These are phyloP conservation scores for Pelargonium hybrid DNA, from an alignment of 441 rosid genomes.

Conservation along the genomic window DNA sequence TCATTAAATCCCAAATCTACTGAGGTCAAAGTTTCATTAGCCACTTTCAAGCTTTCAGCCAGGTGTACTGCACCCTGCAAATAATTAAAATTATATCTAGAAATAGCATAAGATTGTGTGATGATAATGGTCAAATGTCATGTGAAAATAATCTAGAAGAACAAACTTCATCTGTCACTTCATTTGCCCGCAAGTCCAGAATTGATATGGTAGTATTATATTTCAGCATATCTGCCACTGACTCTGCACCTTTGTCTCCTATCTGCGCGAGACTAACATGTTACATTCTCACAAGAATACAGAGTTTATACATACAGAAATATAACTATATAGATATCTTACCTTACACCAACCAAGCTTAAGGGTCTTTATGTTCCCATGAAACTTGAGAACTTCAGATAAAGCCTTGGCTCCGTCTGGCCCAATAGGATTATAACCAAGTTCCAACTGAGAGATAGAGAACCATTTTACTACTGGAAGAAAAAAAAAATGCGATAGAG, in stretches of 20 bases:
- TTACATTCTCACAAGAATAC: neutral
- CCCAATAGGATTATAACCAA: slow-evolving; percentile 90
- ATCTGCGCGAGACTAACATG: slow-evolving; percentile 42
- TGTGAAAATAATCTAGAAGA: slow-evolving; percentile 10
- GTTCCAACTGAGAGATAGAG: slow-evolving; percentile 47
- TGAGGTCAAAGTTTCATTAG: slow-evolving; percentile 75
- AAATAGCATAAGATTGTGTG: neutral
- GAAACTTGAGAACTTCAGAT: slow-evolving; percentile 83
- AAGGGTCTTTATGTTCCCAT: slow-evolving; percentile 65
- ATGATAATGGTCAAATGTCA: neutral
- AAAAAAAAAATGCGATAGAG: neutral
- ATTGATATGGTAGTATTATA: slow-evolving; percentile 69
- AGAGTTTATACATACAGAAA: neutral
- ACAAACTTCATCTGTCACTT: slow-evolving; percentile 75
- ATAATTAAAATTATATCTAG: slow-evolving; percentile 1
- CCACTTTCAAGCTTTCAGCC: slow-evolving; percentile 92
- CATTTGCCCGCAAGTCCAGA: slow-evolving; percentile 90
- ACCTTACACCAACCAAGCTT: slow-evolving; percentile 99
- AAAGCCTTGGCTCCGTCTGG: slow-evolving; percentile 77
- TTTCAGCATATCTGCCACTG: slow-evolving; percentile 73
- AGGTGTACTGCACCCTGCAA: slow-evolving; percentile 69
- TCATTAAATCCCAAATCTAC: slow-evolving; percentile 87
- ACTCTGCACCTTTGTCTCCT: slow-evolving; percentile 77
- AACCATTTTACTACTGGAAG: neutral
- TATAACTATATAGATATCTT: slow-evolving; percentile 14